phyloP scores from a whole-genome alignment of 1,284 basidiomycete genomes.

The Cryptococcus hybrid region DNA sequence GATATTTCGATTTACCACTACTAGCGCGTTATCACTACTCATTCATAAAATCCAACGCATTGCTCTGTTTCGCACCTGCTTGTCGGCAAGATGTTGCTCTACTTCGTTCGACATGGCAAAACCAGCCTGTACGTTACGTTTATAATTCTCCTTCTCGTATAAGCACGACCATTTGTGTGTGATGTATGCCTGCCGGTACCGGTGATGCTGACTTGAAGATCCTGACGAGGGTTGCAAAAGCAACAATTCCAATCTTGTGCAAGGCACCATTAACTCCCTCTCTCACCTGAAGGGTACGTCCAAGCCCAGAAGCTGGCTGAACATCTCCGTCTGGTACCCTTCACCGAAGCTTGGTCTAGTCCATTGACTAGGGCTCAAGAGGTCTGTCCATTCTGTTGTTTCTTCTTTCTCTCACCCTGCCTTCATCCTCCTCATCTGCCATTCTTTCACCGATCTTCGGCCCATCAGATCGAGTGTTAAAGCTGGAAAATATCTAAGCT shows the following conservation, averaged over 20 bases:
- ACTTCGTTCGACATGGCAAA: slow-evolving; percentile 20
- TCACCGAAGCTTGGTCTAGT: slow-evolving; percentile 11
- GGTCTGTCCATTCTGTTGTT: background rate
- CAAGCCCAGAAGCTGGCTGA: slow-evolving; percentile 14
- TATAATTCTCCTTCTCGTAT: background rate
- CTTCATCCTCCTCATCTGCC: too few species aligned
- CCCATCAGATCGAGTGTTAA: too few species aligned
- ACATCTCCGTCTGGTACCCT: slow-evolving; percentile 13
- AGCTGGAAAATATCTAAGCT: too few species aligned
- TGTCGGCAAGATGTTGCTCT: slow-evolving; percentile 8
- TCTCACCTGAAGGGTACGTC: slow-evolving; percentile 8
- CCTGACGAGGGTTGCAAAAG: background rate
- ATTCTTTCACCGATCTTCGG: too few species aligned
- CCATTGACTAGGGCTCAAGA: slow-evolving; percentile 11
- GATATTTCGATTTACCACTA: too few species aligned
- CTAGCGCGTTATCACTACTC: too few species aligned
- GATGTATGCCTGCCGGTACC: background rate
- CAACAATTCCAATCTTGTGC: slow-evolving; percentile 9
- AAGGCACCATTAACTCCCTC: slow-evolving; percentile 11
- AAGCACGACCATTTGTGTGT: too few species aligned
- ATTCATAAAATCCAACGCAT: too few species aligned
- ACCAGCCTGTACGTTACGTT: slow-evolving; percentile 12
- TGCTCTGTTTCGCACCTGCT: too few species aligned
- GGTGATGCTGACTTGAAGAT: too few species aligned
- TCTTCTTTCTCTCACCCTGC: background rate